Evolutionary conservation across 106 monocot species (phyloP).

Genomic region (Cymbidium sinense): DNA sequence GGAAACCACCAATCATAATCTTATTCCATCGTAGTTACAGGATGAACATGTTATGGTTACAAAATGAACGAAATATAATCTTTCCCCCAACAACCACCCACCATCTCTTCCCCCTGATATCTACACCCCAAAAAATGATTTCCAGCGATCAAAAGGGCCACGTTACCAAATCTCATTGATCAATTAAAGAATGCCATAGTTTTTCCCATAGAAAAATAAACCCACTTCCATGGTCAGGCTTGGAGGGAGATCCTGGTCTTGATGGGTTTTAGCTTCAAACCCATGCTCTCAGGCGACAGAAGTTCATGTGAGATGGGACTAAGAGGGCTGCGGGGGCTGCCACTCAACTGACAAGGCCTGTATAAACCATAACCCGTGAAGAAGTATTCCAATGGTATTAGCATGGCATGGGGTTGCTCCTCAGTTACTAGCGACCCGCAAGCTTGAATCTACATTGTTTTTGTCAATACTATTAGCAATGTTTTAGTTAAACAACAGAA

Average conservation of each 20-base stretch:
- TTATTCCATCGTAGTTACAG: neutral
- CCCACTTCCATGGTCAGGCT: conserved; percentile 17
- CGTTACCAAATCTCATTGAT: neutral
- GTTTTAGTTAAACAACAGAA: neutral
- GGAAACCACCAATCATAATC: neutral
- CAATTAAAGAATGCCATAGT: neutral
- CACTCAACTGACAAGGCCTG: conserved; percentile 45
- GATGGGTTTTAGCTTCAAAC: conserved; percentile 86
- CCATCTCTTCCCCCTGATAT: neutral
- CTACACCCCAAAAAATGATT: neutral
- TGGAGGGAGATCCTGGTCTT: conserved; percentile 59
- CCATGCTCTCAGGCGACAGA: conserved; percentile 92
- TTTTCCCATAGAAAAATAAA: neutral
- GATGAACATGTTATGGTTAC: neutral
- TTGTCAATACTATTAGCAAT: neutral
- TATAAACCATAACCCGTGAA: conserved; percentile 75
- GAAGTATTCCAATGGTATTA: conserved; percentile 80
- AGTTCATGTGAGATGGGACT: conserved; percentile 80
- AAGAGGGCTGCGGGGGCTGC: conserved; percentile 71
- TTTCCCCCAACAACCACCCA: neutral
- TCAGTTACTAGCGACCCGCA: conserved; percentile 93
- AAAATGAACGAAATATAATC: conserved; percentile 5
- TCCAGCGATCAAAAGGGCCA: neutral
- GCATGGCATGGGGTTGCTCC: conserved; percentile 90
- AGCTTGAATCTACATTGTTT: conserved; percentile 57